Evolutionary conservation across 176 grass and related monocot genomes (phyloP), one percentile per base, ranked within the genome.

Genomic region (Musa schizocarpa): DNA sequence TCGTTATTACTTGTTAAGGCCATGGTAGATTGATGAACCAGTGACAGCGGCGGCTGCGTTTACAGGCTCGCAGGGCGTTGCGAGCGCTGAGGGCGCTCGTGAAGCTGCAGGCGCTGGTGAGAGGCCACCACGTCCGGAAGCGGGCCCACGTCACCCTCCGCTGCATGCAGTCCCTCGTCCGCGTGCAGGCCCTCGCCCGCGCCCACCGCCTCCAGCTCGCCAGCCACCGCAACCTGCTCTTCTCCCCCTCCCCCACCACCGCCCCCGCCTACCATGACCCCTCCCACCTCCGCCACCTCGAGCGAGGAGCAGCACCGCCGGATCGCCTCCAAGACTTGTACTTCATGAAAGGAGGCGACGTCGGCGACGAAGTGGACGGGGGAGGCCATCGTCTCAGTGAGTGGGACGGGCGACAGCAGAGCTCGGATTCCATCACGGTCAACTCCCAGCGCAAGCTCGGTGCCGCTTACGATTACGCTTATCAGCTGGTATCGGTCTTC

Each of bases 391-490:
- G 25, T 9, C 77, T 54, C 54, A 22, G 13, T 22, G 77, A 71
- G 9, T 86, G 84, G 84, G 90, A 87, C 63, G 20, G 55, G 10
- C 84, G 90, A 57, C 80, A 82, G 75, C 87, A 82, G 76, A 93
- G 82, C 22, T 52, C 79, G 9, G 77, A 89, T 53, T 74, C 53
- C 13, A 74, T 75, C 52, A 65, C 66, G 34, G 74, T 50, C 7
- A 75, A 81, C 13, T 74, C 75, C 8, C 81, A 82, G 23, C 84
- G 81, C 78, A 83, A 81, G 8, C 86, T 86, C 50, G 76, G 82
- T 48, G 86, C 86, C 0, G 22, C 88, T 2, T 81, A 81, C 19
- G 79, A 83, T 1, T 73, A 78, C 58, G 81, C 71, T 34, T 84
- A 69, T 49, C 91, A 83, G 77, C 56, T 64, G 63, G 21, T 1